Evolutionary conservation across 2,329 filamentous ascomycete genomes (phyloP), one percentile per base, ranked within the genome.

Genomic region (Beauveria scarabaeidicola): DNA sequence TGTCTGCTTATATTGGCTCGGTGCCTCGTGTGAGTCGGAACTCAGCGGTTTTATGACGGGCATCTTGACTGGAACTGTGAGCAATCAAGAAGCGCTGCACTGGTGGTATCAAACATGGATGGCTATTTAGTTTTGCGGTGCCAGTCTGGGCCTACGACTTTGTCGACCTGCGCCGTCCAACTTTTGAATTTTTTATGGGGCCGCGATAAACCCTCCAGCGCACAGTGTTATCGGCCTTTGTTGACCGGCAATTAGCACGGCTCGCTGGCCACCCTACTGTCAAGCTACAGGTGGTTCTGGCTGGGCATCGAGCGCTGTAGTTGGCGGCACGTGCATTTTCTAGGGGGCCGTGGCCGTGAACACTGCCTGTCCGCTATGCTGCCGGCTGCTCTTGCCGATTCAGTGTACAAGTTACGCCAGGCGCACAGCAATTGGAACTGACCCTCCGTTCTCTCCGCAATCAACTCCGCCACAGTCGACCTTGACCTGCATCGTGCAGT

Each of bases 1-100:
- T 27, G 91, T 85, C 74, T 99, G 94, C 64, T 84, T 91, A 75
- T 88, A 86, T 66, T 95, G 90, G 63, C 87, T 85, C 11, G 91
- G 92, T 19, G 90, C 88, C 40, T 80, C 75, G 13, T 75, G 74
- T 40, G 81, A 75, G 61, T 75, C 80, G 44, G 77, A 73, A 10
- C 65, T 65, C 52, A 73, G 74, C 52, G 76, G 74, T 64, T 75
- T 73, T 29, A 85, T 66, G 27, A 81, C 75, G n/a, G 82, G 80
- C 82, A 85, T 85, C 13, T 64, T 70, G 63, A 19, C 23, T 11
- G 25, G 1, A 27, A 40, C 23, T 25, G 15, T 47, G 21, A 36
- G 41, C 41, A n/a, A 38, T 53, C 29, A 36, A 59, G 46, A 43
- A 60, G 36, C 19, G 36, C n/a, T n/a, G n/a, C n/a, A n/a, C n/a